A percentile compares a stretch with the other conserved stretches of the same genome.
phyloP scores from a whole-genome alignment of 2,329 filamentous ascomycete genomes.

The Anisogramma anomala region DNA sequence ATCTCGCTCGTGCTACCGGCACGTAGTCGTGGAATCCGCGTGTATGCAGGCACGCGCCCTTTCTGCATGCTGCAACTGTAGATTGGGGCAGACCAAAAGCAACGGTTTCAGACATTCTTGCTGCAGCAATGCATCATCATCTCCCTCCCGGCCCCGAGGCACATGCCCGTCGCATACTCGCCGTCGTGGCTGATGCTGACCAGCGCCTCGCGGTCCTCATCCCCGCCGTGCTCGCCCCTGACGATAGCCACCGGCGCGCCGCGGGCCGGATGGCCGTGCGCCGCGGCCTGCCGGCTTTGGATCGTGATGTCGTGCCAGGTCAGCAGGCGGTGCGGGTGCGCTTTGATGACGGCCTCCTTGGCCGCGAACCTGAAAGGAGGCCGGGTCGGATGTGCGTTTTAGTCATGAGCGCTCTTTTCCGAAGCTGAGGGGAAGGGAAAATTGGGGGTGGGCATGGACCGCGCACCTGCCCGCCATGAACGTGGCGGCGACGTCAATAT shows the following conservation, averaged over 20 bases:
- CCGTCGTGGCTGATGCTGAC: slow-evolving; percentile 82
- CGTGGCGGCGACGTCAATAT: slow-evolving; percentile 27
- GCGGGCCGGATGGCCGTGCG: slow-evolving; percentile 5
- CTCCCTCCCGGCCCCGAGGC: slow-evolving; percentile 33
- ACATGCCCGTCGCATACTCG: slow-evolving; percentile 65
- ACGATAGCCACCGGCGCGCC: slow-evolving; percentile 7
- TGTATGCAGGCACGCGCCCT: not conserved
- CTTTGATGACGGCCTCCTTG: slow-evolving; percentile 67
- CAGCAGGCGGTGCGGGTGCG: slow-evolving; percentile 47
- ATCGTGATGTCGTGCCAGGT: slow-evolving; percentile 51
- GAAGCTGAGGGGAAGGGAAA: not conserved
- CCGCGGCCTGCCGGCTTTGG: slow-evolving; percentile 6
- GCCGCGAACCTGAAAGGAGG: slow-evolving; percentile 50
- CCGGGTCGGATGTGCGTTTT: no score
- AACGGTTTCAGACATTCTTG: not conserved
- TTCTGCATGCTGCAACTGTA: not conserved
- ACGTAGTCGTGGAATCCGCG: not conserved
- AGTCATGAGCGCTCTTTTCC: no score
- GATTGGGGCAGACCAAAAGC: not conserved
- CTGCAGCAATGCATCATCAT: no score
- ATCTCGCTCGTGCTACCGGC: not conserved
- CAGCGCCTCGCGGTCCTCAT: slow-evolving; percentile 37
- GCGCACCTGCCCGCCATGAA: slow-evolving; percentile 35
- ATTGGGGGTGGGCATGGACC: not conserved
- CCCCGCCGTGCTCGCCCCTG: slow-evolving; percentile 17